Evolutionary conservation across 2,329 filamentous ascomycete species (phyloP).

Genomic region (Pyrenochaeta sp.): DNA sequence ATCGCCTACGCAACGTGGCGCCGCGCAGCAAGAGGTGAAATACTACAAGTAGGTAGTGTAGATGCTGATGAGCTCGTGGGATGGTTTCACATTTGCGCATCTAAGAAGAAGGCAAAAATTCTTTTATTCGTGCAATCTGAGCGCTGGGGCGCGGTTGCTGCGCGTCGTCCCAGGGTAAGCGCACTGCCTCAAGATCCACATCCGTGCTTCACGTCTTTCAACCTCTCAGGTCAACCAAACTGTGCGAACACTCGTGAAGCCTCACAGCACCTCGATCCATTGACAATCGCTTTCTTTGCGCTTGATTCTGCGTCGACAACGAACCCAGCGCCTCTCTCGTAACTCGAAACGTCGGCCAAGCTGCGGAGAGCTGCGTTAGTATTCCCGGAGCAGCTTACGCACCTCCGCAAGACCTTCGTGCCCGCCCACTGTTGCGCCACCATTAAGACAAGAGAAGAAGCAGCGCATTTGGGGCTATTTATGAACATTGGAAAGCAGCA

Average conservation of each 20-base stretch:
- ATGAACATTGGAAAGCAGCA: slow-evolving; percentile 35
- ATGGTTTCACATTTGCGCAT: slow-evolving; percentile 3
- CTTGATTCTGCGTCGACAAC: slow-evolving; percentile 6
- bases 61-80: background rate
- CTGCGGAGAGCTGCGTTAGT: slow-evolving; percentile 7
- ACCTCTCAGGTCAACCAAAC: slow-evolving; percentile 12
- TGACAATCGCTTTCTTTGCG: slow-evolving; percentile 4
- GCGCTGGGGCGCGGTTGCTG: slow-evolving; percentile 17
- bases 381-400: slow-evolving; percentile 21
- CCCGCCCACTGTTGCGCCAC: slow-evolving; percentile 13
- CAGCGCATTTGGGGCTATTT: slow-evolving; percentile 12
- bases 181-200: slow-evolving; percentile 17
- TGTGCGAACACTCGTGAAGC: slow-evolving; percentile 10
- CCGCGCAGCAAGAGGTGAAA: slow-evolving; percentile 7
- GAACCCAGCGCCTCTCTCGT: slow-evolving; percentile 2
- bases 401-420: slow-evolving; percentile 27
- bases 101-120: background rate
- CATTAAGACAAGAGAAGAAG: background rate
- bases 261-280: background rate
- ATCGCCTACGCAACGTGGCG: slow-evolving; percentile 10
- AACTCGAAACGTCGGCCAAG: slow-evolving; percentile 15
- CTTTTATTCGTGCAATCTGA: slow-evolving; percentile 10
- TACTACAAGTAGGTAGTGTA: background rate
- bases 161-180: slow-evolving; percentile 13
- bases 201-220: slow-evolving; percentile 17